These are phyloP conservation scores for Phanerochaete carnosa DNA, from an alignment of 768 basidiomycete genomes.

Conservation along the genomic window DNA sequence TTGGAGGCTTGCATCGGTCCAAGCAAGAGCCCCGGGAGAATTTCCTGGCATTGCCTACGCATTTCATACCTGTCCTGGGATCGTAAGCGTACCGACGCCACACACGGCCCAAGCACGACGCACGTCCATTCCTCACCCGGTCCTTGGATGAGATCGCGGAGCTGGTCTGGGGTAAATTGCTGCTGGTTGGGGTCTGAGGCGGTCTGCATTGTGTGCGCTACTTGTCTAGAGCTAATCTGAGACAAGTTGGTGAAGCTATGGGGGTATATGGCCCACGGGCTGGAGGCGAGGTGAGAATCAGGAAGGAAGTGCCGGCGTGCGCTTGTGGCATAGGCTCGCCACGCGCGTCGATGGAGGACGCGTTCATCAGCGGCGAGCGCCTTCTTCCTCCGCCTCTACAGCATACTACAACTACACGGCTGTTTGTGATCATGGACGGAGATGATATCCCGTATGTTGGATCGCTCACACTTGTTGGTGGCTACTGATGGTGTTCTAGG, in stretches of 20 bases:
- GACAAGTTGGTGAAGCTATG: neutral
- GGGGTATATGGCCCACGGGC: neutral
- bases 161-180: slow-evolving; percentile 30
- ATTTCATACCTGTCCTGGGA: slow-evolving; percentile 73
- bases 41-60: slow-evolving; percentile 93
- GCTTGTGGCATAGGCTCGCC: neutral
- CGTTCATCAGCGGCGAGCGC: neutral
- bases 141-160: slow-evolving; percentile 68
- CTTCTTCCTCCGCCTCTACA: neutral
- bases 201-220: neutral
- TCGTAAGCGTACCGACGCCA: neutral
- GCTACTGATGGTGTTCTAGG: slow-evolving; percentile 1
- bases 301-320: neutral
- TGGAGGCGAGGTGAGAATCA: neutral
- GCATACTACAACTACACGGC: neutral
- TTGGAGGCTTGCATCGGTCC: slow-evolving; percentile 91
- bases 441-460: slow-evolving; percentile 57
- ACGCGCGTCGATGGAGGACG: neutral
- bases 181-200: neutral
- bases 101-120: slow-evolving; percentile 18
- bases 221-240: neutral
- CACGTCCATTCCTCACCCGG: slow-evolving; percentile 86
- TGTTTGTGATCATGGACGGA: slow-evolving; percentile 38
- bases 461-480: neutral
- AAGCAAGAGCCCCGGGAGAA: slow-evolving; percentile 75